Base-by-base conservation (phyloP, 495 filamentous ascomycete species). In the Apiosordaria backusii region DNA sequence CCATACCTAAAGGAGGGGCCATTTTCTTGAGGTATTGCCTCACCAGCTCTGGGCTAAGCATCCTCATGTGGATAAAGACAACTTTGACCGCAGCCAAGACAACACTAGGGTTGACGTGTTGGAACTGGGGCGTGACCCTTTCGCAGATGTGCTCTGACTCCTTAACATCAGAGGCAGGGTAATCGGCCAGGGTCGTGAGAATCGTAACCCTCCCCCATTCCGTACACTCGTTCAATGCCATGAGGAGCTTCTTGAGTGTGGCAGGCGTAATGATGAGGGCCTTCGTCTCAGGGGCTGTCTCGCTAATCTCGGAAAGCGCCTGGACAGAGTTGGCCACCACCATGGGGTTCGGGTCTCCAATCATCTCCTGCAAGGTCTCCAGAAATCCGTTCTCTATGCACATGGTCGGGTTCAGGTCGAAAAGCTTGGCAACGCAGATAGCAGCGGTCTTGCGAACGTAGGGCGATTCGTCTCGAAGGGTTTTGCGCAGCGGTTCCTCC, bases 161-260 rank as follows among this genome's bases (percentile, higher is more conserved):
- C 78, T 96, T 97, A 54, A 93, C 85, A 74, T 98, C 95, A 18
- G 81, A 73, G 0, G 94, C 88, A 62, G 87, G 88, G 73, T 97
- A 97, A 63, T 97, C 91, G 3, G 96, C 91, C 45, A 99, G 80
- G 0, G 92, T 96, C 18, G 88, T 87, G 55, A 99, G 81, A 65
- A 99, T 97, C 5, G 93, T 97, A 18, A 98, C 92, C 60, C 95
- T 83, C n/a, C 95, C 95, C 95, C 95, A 99, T 79, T 99, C 95
- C 13, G 96, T 98, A 75, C 95, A 99, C 78, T 99, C 95, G 71
- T 96, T 98, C 67, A 99, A 77, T 0, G 95, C 95, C 92, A 98
- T 94, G 25, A 99, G 79, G 76, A 99, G 84, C 79, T 97, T 97
- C 80, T 97, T 97, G 64, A 99, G 83, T 1, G 87, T 92, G 25